These are phyloP conservation scores for Lichtheimia ornata DNA, from an alignment of 371 early-diverging fungal genomes.

Conservation along the genomic window DNA sequence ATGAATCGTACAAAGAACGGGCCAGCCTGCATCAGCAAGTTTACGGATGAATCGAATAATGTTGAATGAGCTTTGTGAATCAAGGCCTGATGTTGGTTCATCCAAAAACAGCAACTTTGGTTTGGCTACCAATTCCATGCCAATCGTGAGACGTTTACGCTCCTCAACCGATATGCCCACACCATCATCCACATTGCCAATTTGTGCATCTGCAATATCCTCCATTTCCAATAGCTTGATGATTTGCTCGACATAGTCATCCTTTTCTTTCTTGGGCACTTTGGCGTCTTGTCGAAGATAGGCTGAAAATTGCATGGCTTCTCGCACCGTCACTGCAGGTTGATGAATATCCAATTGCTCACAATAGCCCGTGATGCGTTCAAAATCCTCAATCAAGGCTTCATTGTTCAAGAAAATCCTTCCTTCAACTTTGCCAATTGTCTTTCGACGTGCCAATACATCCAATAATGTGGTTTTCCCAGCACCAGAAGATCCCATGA, in stretches of 20 bases:
- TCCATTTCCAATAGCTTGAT: constrained; percentile 62
- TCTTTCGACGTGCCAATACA: constrained; percentile 78
- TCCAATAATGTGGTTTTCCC: constrained; percentile 91
- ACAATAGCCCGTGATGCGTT: constrained; percentile 76
- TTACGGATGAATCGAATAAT: constrained; percentile 67
- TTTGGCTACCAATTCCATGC: constrained; percentile 70
- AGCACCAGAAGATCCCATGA: constrained; percentile 86
- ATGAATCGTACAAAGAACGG: constrained; percentile 66
- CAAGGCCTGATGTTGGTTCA: constrained; percentile 82
- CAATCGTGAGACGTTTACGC: constrained; percentile 68
- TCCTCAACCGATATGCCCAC: constrained; percentile 64
- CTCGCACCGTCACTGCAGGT: constrained; percentile 61
- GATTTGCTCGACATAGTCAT: constrained; percentile 61
- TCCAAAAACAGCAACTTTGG: constrained; percentile 78
- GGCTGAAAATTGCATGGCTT: constrained; percentile 70
- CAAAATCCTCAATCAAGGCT: constrained; percentile 55
- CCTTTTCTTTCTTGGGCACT: constrained; percentile 55
- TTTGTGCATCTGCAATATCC: constrained; percentile 52
- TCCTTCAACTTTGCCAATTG: constrained; percentile 73
- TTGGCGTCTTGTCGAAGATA: constrained; percentile 59
- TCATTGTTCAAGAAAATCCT: constrained; percentile 62
- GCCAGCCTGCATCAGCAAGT: constrained; percentile 59
- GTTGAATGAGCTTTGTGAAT: constrained; percentile 65
- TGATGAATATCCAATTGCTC: constrained; percentile 85
- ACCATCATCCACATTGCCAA: constrained; percentile 48